These are phyloP conservation scores for Lichtheimia ramosa DNA, from an alignment of 371 early-diverging fungal species.

Conservation along the genomic window DNA sequence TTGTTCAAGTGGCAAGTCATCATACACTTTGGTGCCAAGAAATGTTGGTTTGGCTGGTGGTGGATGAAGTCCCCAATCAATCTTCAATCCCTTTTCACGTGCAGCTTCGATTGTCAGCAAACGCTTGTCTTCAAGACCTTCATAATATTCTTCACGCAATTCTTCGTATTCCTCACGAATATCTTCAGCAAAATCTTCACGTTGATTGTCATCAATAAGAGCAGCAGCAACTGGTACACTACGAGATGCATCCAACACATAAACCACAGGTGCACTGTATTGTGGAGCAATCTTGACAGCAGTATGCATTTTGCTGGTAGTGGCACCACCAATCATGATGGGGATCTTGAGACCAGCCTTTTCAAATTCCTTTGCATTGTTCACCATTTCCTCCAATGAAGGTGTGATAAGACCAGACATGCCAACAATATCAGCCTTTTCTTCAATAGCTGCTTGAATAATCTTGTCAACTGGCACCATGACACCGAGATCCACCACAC, in stretches of 20 bases:
- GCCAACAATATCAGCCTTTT: slow-evolving; percentile 90
- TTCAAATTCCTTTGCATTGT: slow-evolving; percentile 89
- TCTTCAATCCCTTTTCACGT: slow-evolving; percentile 57
- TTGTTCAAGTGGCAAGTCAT: slow-evolving; percentile 69
- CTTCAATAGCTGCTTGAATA: slow-evolving; percentile 78
- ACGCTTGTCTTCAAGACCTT: slow-evolving; percentile 81
- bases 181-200: slow-evolving; percentile 83
- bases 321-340: slow-evolving; percentile 92
- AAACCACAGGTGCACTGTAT: slow-evolving; percentile 68
- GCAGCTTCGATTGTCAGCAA: slow-evolving; percentile 71
- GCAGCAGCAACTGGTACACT: slow-evolving; percentile 81
- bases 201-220: slow-evolving; percentile 73
- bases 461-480: slow-evolving; percentile 93
- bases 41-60: slow-evolving; percentile 76
- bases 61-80: slow-evolving; percentile 65
- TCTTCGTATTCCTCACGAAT: slow-evolving; percentile 92
- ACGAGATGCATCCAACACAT: slow-evolving; percentile 81
- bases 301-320: slow-evolving; percentile 93
- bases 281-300: slow-evolving; percentile 94
- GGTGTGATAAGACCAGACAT: slow-evolving; percentile 93
- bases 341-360: slow-evolving; percentile 85
- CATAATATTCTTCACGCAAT: slow-evolving; percentile 90
- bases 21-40: slow-evolving; percentile 78
- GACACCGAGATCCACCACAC: slow-evolving; percentile 90
- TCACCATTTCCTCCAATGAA: slow-evolving; percentile 94